Evolutionary conservation across 345 rosid species (phyloP).

Genomic region (Populus euphratica): DNA sequence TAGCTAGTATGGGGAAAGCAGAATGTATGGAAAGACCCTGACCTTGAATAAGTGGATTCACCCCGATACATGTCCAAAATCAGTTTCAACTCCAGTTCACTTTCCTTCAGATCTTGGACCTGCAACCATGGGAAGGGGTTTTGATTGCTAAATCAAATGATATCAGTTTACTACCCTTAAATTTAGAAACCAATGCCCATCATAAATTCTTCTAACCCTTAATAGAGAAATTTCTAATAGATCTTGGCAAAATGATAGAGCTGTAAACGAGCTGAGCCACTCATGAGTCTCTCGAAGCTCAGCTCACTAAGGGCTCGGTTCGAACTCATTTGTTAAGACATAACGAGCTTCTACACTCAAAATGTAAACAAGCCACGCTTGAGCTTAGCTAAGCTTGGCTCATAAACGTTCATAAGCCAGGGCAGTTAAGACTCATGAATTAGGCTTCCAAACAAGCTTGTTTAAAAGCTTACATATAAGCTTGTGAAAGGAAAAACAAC

Average conservation of each 20-base stretch:
- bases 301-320: too few relatives aligned
- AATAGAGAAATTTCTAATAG: background rate
- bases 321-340: too few relatives aligned
- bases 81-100: constrained; percentile 72
- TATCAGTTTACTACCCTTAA: background rate
- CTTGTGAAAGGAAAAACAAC: too few relatives aligned
- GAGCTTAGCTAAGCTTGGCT: too few relatives aligned
- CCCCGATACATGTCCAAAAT: constrained; percentile 82
- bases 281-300: too few relatives aligned
- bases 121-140: constrained; percentile 28
- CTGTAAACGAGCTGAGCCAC: too few relatives aligned
- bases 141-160: background rate
- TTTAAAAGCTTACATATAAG: too few relatives aligned
- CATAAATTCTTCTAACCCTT: background rate
- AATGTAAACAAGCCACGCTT: too few relatives aligned
- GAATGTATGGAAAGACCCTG: background rate
- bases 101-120: constrained; percentile 65
- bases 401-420: too few relatives aligned
- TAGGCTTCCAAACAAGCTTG: too few relatives aligned
- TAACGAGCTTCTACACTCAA: too few relatives aligned
- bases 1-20: background rate
- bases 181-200: background rate
- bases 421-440: too few relatives aligned
- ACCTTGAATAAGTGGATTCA: constrained; percentile 78
- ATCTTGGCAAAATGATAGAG: background rate